A percentile compares a stretch with the other conserved stretches of the same genome.
Conservation (phyloP, 176 grass and related monocot genomes). For the Rhynchospora breviuscula region DNA sequence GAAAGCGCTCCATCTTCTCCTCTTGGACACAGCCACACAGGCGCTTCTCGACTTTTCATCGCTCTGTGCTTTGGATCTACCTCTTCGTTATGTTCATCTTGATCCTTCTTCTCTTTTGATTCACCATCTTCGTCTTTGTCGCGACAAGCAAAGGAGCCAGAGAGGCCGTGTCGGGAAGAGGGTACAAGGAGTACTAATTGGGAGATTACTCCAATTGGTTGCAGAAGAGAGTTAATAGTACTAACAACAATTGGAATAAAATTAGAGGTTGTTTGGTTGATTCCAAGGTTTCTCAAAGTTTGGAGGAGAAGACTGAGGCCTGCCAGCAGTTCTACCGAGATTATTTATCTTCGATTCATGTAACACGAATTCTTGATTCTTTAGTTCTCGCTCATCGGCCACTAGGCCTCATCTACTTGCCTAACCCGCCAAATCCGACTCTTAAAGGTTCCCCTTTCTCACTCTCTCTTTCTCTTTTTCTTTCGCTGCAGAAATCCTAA, state of each 20-base stretch:
- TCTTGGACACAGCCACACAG: too few relatives aligned
- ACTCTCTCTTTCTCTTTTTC: too few relatives aligned
- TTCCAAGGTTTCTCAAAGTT: constrained; percentile 31
- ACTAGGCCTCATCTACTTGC: too few relatives aligned
- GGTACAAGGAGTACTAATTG: constrained; percentile 39
- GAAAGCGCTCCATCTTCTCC: too few relatives aligned
- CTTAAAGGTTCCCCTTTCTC: too few relatives aligned
- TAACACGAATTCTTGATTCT: neutral
- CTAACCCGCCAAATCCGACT: too few relatives aligned
- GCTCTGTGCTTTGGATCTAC: constrained; percentile 93
- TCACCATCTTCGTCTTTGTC: constrained; percentile 81
- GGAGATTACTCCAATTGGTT: constrained; percentile 52
- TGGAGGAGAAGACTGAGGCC: neutral
- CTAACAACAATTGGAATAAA: constrained; percentile 32
- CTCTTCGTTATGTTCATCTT: constrained; percentile 83
- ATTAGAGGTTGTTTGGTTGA: constrained; percentile 37
- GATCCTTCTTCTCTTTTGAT: constrained; percentile 54
- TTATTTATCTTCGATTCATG: constrained; percentile 36
- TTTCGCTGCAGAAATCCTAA: too few relatives aligned
- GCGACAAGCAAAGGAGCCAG: constrained; percentile 77
- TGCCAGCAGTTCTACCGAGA: neutral
- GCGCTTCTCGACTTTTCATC: too few relatives aligned
- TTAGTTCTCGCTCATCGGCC: too few relatives aligned
- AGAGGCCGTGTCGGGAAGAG: constrained; percentile 40
- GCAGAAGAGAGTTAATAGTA: constrained; percentile 24